These are phyloP conservation scores for Gracilaria gracilis DNA, from an alignment of 23 red algal species.

Conservation along the genomic window DNA sequence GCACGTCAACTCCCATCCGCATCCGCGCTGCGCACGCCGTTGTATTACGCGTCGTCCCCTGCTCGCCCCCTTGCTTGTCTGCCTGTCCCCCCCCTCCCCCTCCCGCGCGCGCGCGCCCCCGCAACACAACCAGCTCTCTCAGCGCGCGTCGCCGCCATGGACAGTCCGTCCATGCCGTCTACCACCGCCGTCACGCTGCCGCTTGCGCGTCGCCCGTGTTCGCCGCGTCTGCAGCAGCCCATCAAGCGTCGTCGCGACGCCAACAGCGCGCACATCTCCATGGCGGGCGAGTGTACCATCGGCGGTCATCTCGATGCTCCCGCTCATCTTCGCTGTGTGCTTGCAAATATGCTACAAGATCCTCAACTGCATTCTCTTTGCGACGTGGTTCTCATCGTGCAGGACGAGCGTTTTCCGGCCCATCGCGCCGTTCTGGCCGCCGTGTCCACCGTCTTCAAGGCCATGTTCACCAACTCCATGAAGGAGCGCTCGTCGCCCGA, in stretches of 20 bases:
- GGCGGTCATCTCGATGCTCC: conserved; percentile 70
- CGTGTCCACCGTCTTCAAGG: conserved; percentile 57
- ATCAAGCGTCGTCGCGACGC: conserved; percentile 51
- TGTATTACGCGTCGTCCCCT: too few species aligned
- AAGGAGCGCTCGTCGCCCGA: conserved; percentile 28
- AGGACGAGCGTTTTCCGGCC: conserved; percentile 47
- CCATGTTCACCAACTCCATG: conserved; percentile 77
- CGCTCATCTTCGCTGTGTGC: conserved; percentile 41
- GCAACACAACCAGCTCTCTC: too few species aligned
- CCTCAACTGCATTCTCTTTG: conserved; percentile 55
- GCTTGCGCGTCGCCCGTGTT: background rate
- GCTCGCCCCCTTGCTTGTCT: too few species aligned
- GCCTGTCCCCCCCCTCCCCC: too few species aligned
- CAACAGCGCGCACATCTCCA: background rate
- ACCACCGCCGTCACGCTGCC: conserved; percentile 2
- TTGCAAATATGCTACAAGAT: conserved; percentile 61
- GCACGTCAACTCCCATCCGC: too few species aligned
- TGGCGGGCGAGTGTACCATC: conserved; percentile 7
- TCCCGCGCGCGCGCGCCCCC: too few species aligned
- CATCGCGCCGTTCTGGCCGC: conserved; percentile 77
- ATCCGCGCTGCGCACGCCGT: too few species aligned
- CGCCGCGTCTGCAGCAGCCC: background rate
- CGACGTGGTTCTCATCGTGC: conserved; percentile 65
- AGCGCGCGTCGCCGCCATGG: too few species aligned
- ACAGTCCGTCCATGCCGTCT: background rate